These are phyloP conservation scores for Blastocladiella emersonii DNA, from an alignment of 371 early-diverging fungal species.

Conservation along the genomic window DNA sequence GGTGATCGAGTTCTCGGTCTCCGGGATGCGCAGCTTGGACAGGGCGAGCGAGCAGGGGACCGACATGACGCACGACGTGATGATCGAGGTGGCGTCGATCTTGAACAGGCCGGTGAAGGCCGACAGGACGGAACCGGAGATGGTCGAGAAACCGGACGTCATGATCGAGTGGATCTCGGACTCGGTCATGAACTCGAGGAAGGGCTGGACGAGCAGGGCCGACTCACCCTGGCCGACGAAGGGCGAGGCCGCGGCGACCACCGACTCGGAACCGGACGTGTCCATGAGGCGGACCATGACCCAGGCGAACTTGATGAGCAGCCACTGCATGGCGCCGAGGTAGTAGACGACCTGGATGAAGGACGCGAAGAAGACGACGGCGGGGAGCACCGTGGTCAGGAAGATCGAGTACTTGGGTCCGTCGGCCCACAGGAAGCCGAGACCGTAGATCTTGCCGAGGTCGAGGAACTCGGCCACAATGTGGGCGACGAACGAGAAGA, in stretches of 20 bases:
- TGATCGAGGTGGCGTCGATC: background rate
- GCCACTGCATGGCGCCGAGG: slow-evolving; percentile 69
- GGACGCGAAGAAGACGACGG: slow-evolving; percentile 74
- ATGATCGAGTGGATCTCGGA: slow-evolving; percentile 79
- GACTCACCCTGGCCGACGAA: slow-evolving; percentile 44
- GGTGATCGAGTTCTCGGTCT: slow-evolving; percentile 61
- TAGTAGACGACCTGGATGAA: slow-evolving; percentile 72
- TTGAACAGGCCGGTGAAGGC: slow-evolving; percentile 15
- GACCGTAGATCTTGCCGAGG: slow-evolving; percentile 47
- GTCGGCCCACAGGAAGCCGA: slow-evolving; percentile 48
- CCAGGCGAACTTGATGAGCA: slow-evolving; percentile 51
- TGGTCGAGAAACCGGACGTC: slow-evolving; percentile 84
- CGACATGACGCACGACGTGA: slow-evolving; percentile 82
- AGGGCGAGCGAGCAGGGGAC: slow-evolving; percentile 74
- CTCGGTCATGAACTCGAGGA: slow-evolving; percentile 65
- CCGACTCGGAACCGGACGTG: slow-evolving; percentile 74
- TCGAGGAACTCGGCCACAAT: slow-evolving; percentile 49
- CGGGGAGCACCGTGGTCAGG: slow-evolving; percentile 59
- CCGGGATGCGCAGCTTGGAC: slow-evolving; percentile 75
- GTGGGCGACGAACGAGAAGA: slow-evolving; percentile 58
- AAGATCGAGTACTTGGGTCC: slow-evolving; percentile 30
- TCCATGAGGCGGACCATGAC: slow-evolving; percentile 53
- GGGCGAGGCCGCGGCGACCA: slow-evolving; percentile 70
- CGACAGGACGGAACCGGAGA: slow-evolving; percentile 73
- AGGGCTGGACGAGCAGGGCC: slow-evolving; percentile 66